phyloP scores from a whole-genome alignment of 2,329 filamentous ascomycete genomes.

The Chaetomium sp. region DNA sequence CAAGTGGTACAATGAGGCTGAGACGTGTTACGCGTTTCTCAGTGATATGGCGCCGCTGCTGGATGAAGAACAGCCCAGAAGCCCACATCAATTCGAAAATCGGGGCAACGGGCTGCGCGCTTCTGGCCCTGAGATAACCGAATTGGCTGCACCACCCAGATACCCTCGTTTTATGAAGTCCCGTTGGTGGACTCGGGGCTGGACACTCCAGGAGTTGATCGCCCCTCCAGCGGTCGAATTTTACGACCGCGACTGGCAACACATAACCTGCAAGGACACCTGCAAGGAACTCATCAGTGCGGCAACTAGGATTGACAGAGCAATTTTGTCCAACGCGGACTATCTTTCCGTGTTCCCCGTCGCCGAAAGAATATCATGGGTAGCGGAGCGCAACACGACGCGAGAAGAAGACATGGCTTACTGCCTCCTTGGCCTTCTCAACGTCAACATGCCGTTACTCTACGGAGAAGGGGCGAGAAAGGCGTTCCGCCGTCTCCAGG shows the following conservation, averaged over 20 bases:
- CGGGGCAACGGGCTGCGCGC: no score
- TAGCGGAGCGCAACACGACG: neutral
- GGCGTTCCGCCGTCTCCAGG: neutral
- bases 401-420: constrained; percentile 5
- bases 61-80: neutral
- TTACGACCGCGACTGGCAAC: constrained; percentile 16
- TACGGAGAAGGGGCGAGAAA: constrained; percentile 6
- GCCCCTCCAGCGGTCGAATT: constrained; percentile 9
- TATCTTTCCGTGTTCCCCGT: neutral
- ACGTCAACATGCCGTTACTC: constrained; percentile 2
- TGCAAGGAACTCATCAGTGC: neutral
- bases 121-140: no score
- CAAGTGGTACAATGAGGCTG: constrained; percentile 10
- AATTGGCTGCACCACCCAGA: no score
- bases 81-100: no score
- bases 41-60: constrained; percentile 1
- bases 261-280: neutral
- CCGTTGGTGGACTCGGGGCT: constrained; percentile 12
- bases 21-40: constrained; percentile 10
- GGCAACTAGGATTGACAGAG: neutral
- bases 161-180: neutral
- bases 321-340: neutral
- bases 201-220: constrained; percentile 16
- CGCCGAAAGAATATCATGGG: constrained; percentile 6
- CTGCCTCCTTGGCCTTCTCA: constrained; percentile 5